phyloP scores from a whole-genome alignment of 768 basidiomycete genomes.

The Agrocybe chaxingu region DNA sequence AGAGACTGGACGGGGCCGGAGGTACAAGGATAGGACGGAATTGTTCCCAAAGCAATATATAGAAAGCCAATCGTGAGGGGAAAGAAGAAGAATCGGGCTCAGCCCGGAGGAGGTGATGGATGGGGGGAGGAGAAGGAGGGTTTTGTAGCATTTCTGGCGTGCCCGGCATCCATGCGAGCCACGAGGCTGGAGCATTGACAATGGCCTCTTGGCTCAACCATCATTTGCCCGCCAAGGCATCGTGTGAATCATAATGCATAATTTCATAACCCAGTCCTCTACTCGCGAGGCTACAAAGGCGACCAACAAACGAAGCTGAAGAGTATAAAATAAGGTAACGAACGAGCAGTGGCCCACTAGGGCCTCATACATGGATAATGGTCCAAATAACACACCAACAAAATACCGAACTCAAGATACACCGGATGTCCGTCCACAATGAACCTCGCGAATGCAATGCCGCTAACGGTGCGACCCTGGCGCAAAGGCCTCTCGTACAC shows the following conservation, averaged over 20 bases:
- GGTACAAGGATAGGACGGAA: background rate
- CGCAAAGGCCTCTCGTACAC: constrained; percentile 80
- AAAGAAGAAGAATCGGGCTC: constrained; percentile 13
- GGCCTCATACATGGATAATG: constrained; percentile 11
- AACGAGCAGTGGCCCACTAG: background rate
- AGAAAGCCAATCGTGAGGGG: background rate
- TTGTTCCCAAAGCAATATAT: background rate
- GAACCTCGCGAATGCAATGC: constrained; percentile 11
- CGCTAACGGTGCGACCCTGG: constrained; percentile 54
- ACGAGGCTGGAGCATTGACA: constrained; percentile 13
- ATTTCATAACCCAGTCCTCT: no score
- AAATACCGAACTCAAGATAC: background rate
- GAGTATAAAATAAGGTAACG: constrained; percentile 2
- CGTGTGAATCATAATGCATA: no score
- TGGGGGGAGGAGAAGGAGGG: background rate
- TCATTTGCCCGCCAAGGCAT: background rate
- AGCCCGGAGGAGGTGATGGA: constrained; percentile 12
- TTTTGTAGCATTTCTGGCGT: constrained; percentile 1
- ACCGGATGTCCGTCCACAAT: constrained; percentile 14
- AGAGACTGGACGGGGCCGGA: constrained; percentile 15
- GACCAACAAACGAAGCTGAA: background rate
- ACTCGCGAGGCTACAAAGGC: background rate
- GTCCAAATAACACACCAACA: constrained; percentile 12
- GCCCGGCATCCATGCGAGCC: constrained; percentile 1
- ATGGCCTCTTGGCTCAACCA: background rate